phyloP scores from a whole-genome alignment of 306 rosid genomes.

The Abrus precatorius region DNA sequence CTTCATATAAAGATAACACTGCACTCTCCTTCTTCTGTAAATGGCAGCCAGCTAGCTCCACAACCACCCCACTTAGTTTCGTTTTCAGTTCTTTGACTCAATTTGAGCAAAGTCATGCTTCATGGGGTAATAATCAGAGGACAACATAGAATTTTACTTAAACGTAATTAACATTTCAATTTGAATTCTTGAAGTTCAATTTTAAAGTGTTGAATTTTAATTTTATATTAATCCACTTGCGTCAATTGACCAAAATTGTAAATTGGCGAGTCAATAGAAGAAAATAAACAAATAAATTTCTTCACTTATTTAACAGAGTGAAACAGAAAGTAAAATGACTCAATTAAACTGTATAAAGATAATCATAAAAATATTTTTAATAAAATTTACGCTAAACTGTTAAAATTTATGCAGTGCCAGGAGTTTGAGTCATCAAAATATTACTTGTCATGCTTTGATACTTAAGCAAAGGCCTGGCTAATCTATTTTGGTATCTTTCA shows the following conservation, averaged over 20 bases:
- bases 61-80: conserved; percentile 45
- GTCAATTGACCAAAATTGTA: neutral
- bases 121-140: neutral
- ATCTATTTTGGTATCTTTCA: too few species aligned
- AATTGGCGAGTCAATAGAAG: too few species aligned
- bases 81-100: conserved; percentile 29
- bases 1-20: conserved; percentile 35
- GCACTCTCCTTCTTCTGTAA: neutral
- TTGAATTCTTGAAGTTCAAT: neutral
- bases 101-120: conserved; percentile 27
- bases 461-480: too few species aligned
- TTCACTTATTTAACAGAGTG: too few species aligned
- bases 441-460: too few species aligned
- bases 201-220: neutral
- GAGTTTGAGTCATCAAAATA: too few species aligned
- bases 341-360: too few species aligned
- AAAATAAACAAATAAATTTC: too few species aligned
- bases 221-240: neutral
- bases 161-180: neutral
- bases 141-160: neutral
- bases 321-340: too few species aligned
- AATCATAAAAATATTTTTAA: too few species aligned
- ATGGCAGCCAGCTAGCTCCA: conserved; percentile 57
- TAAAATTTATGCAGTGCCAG: too few species aligned
- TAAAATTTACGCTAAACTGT: too few species aligned